Conservation (phyloP, 2,329 filamentous ascomycete species). For the Fusarium protoensiforme region DNA sequence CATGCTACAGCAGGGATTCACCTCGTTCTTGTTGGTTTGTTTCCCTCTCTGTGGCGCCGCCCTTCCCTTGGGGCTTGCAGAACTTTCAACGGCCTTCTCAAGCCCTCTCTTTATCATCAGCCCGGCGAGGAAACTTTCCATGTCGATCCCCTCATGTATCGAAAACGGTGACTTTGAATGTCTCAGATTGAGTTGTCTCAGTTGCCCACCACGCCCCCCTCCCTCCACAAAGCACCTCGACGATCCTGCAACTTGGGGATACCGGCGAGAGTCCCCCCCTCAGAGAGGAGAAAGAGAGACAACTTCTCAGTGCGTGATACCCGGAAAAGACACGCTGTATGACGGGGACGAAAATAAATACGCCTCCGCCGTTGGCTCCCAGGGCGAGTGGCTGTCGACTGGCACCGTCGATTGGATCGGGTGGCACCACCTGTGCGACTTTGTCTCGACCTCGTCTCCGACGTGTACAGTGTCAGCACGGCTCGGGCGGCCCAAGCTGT, state of each 20-base stretch:
- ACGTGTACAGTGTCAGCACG: slow-evolving; percentile 36
- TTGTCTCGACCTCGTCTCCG: slow-evolving; percentile 23
- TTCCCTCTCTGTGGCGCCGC: neutral
- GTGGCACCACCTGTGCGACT: slow-evolving; percentile 25
- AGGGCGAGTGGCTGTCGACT: slow-evolving; percentile 39
- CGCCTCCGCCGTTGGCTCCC: slow-evolving; percentile 32
- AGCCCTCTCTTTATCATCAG: neutral
- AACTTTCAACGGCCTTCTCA: neutral
- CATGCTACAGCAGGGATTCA: neutral
- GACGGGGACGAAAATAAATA: slow-evolving; percentile 42
- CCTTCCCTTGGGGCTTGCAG: neutral
- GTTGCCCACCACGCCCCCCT: slow-evolving; percentile 8
- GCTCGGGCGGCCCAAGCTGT: slow-evolving; percentile 41
- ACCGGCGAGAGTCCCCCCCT: neutral
- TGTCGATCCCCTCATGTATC: slow-evolving; percentile 19
- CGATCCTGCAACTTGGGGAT: slow-evolving; percentile 34
- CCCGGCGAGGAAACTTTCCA: neutral
- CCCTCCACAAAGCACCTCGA: slow-evolving; percentile 7
- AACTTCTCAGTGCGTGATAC: slow-evolving; percentile 17
- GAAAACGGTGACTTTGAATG: slow-evolving; percentile 15
- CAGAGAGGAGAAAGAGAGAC: neutral
- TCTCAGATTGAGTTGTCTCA: slow-evolving; percentile 40
- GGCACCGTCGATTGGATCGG: slow-evolving; percentile 31
- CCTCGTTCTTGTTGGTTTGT: neutral
- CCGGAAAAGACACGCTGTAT: slow-evolving; percentile 25